Evolutionary conservation across 2,329 filamentous ascomycete species (phyloP).

Genomic region (Parafenestella ontariensis): DNA sequence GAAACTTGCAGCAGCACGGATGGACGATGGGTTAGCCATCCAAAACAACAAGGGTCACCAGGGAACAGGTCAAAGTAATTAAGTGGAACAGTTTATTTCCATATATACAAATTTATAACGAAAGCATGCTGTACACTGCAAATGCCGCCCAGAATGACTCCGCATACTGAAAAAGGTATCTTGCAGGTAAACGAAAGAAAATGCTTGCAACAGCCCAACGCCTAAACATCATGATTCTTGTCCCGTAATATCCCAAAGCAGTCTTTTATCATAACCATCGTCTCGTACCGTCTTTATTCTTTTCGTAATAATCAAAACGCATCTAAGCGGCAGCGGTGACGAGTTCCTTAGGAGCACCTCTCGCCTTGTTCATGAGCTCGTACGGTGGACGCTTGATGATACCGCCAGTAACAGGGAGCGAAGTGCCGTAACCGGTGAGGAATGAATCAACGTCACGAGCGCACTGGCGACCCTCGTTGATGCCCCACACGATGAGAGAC

Average conservation of each 20-base stretch:
- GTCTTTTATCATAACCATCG: constrained; percentile 1
- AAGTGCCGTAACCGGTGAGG: constrained; percentile 76
- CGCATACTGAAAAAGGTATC: constrained; percentile 46
- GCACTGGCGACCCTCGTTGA: constrained; percentile 94
- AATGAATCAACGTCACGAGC: constrained; percentile 91
- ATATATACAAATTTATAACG: constrained; percentile 28
- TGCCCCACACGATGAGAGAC: constrained; percentile 96
- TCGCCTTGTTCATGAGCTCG: constrained; percentile 64
- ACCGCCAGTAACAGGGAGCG: constrained; percentile 88
- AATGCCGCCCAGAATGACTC: constrained; percentile 42
- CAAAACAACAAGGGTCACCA: neutral
- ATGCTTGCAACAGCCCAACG: constrained; percentile 21
- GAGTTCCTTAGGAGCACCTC: constrained; percentile 47
- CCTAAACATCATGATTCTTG: constrained; percentile 15
- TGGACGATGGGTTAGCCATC: neutral
- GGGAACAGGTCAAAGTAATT: neutral
- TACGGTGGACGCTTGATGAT: constrained; percentile 85
- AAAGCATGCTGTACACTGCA: constrained; percentile 36
- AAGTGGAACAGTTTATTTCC: constrained; percentile 11
- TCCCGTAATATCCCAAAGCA: constrained; percentile 5
- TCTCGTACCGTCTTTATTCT: constrained; percentile 8
- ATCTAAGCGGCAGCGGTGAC: constrained; percentile 47
- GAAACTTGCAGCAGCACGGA: neutral
- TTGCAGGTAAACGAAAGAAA: constrained; percentile 41
- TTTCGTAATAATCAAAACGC: constrained; percentile 8